Evolutionary conservation across 1,139 yeast genomes (phyloP), one percentile per base, ranked within the genome.

Genomic region (Yamadazyma pseudoaaseri): DNA sequence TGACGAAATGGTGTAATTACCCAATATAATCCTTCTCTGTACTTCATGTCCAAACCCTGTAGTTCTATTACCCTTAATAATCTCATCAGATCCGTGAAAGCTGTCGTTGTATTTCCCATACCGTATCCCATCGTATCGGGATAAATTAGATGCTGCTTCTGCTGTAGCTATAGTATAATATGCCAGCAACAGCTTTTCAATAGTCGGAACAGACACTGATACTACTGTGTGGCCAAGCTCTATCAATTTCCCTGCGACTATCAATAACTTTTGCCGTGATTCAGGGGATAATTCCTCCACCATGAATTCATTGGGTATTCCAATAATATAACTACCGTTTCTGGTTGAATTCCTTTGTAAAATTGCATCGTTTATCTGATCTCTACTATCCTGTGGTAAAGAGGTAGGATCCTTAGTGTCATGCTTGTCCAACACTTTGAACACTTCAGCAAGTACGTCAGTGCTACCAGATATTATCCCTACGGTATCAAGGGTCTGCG

Each of bases 401-500:
- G 84, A 74, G 0, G 98, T 90, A 2, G 96, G 96, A 55, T 94
- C 99, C 34, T 79, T 77, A 0, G 57, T 49, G 54, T 94, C 98
- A 45, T 67, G 59, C 26, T 60, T 48, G 52, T 89, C 81, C 34
- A 92, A 51, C 0, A 73, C 65, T 1, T 56, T 41, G 51, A 72
- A 90, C 1, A 82, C 86, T 12, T 57, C 53, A 27, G 58, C 52
- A 1, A 84, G 46, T 0, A 62, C 50, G 0, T 52, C 60, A 4
- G 84, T 44, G 27, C 73, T 65, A 12, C 66, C 67, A 0, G 89
- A 65, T 26, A 90, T 37, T 1, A 94, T 74, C 0, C 99, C 99
- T 7, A 94, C 97, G 0, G 97, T 89, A 54, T 94, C 99, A 34
- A 94, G 66, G 20, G 94, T 82, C 55, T 94, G 97, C 1, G 97